These are phyloP conservation scores for Cyclotella baltica DNA, from an alignment of 108 stramenopile species.

Conservation along the genomic window DNA sequence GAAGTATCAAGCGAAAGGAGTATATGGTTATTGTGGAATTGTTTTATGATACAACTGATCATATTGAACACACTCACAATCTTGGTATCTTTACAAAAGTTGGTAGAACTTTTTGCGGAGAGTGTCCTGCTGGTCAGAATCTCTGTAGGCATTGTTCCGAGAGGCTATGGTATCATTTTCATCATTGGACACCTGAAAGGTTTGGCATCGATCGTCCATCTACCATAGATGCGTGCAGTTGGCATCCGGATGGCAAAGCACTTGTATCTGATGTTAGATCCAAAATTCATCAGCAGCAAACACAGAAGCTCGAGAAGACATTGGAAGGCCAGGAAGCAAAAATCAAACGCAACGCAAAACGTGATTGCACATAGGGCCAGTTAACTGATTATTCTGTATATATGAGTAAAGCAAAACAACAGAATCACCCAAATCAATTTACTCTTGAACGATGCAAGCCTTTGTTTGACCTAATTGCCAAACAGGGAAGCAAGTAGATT, in stretches of 20 bases:
- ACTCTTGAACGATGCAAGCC: background rate
- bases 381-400: background rate
- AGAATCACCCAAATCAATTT: background rate
- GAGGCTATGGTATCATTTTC: background rate
- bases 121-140: background rate
- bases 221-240: background rate
- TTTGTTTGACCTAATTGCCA: background rate
- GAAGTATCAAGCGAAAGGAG: background rate
- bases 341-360: background rate
- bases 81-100: background rate
- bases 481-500: too few relatives aligned
- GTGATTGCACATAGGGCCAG: background rate
- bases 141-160: background rate
- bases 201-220: background rate
- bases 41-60: background rate
- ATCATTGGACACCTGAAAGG: conserved; percentile 7
- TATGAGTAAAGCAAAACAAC: background rate
- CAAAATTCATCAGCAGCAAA: background rate
- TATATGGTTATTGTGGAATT: conserved; percentile 7
- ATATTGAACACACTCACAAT: background rate
- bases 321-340: background rate
- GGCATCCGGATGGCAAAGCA: background rate
- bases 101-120: background rate
- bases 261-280: conserved; percentile 1
- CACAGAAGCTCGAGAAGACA: background rate